Evolutionary conservation across 2,329 filamentous ascomycete species (phyloP).

Genomic region (Capronia coronata): DNA sequence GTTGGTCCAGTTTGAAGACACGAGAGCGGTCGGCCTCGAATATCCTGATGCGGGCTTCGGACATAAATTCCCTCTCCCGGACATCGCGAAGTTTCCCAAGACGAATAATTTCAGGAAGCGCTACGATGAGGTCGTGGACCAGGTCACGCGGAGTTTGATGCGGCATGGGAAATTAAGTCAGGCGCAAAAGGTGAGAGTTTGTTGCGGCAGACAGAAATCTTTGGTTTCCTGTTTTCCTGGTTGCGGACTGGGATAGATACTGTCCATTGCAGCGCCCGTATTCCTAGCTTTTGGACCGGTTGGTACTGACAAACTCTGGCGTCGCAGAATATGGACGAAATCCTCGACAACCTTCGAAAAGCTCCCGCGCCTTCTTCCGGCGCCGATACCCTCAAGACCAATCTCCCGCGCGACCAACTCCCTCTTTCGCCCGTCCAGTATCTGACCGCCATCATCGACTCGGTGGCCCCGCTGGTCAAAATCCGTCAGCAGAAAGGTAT

Average conservation of each 20-base stretch:
- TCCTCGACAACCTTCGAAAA: conserved; percentile 78
- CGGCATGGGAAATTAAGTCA: conserved; percentile 78
- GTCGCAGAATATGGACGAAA: conserved; percentile 73
- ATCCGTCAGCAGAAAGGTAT: conserved; percentile 69
- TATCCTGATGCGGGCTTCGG: conserved; percentile 41
- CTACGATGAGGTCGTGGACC: conserved; percentile 77
- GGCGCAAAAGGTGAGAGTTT: conserved; percentile 67
- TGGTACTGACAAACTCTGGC: neutral
- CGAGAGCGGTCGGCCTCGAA: conserved; percentile 31
- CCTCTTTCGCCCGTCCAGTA: conserved; percentile 86
- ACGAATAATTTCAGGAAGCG: conserved; percentile 65
- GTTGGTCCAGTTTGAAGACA: conserved; percentile 18
- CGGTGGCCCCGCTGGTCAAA: conserved; percentile 78
- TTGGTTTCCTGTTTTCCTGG: neutral
- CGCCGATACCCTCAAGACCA: conserved; percentile 46
- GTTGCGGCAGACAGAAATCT: neutral
- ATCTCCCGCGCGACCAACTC: conserved; percentile 71
- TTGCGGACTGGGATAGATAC: too few relatives aligned
- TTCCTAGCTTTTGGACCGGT: too few relatives aligned
- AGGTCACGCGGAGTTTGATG: conserved; percentile 90
- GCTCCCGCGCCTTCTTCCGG: conserved; percentile 44
- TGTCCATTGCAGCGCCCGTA: too few relatives aligned
- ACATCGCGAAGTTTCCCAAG: conserved; percentile 52
- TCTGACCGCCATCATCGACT: conserved; percentile 84
- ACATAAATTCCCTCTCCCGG: conserved; percentile 72